Conservation (phyloP, 306 rosid genomes). For the Fragaria nilgerrensis region DNA sequence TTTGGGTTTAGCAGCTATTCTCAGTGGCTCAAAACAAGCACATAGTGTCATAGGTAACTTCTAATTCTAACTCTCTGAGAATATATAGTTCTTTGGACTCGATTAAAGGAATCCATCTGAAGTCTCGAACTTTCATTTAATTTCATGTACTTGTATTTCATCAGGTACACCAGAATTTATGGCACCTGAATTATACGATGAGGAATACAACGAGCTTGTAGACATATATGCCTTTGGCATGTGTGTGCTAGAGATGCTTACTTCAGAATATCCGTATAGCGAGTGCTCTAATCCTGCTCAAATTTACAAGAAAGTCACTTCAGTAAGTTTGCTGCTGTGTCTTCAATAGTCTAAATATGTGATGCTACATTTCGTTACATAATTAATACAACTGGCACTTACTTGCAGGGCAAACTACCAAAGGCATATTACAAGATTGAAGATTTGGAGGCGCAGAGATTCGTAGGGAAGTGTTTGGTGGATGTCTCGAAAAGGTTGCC, state of each 20-base stretch:
- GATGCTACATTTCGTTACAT: neutral
- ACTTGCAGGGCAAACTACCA: conserved; percentile 72
- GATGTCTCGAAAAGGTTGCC: conserved; percentile 61
- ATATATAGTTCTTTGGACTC: neutral
- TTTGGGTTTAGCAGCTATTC: conserved; percentile 82
- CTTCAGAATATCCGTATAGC: conserved; percentile 76
- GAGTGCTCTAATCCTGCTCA: conserved; percentile 95
- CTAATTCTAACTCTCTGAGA: neutral
- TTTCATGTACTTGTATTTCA: neutral
- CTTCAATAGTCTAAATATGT: neutral
- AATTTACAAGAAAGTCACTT: conserved; percentile 90
- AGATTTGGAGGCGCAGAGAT: conserved; percentile 59
- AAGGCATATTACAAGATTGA: conserved; percentile 57
- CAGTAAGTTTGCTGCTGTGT: conserved; percentile 40
- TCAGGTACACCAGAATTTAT: conserved; percentile 91
- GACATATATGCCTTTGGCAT: conserved; percentile 88
- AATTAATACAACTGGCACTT: neutral
- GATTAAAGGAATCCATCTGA: neutral
- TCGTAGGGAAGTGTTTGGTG: conserved; percentile 73
- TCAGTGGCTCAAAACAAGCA: conserved; percentile 61
- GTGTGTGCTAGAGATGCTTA: conserved; percentile 88
- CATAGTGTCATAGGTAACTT: conserved; percentile 78
- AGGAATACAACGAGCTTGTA: conserved; percentile 74
- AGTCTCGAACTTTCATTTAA: neutral
- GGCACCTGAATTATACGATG: conserved; percentile 98